A percentile compares a stretch with the other conserved stretches of the same genome.
phyloP scores from a whole-genome alignment of 768 basidiomycete species.

The Hericium alpestre region DNA sequence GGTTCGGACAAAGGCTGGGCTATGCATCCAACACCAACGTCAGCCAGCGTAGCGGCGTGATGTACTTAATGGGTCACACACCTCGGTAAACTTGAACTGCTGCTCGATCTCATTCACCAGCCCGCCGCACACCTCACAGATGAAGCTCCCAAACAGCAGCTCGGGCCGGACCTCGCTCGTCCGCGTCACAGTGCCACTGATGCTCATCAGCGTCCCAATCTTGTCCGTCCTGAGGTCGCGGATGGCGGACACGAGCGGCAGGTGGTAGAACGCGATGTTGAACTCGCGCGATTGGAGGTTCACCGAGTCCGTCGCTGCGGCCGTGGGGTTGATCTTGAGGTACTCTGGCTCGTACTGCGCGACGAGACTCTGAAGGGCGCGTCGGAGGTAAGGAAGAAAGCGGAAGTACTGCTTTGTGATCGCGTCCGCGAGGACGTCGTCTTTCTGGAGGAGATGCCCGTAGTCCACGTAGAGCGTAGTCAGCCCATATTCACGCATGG shows the following conservation, averaged over 20 bases:
- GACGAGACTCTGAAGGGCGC: conserved; percentile 83
- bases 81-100: conserved; percentile 99
- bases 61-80: conserved; percentile 18
- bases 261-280: conserved; percentile 87
- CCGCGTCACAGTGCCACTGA: conserved; percentile 93
- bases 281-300: conserved; percentile 91
- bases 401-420: conserved; percentile 94
- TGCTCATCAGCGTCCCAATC: conserved; percentile 89
- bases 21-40: conserved; percentile 20
- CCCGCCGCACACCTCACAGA: conserved; percentile 81
- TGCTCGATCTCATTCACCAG: conserved; percentile 91
- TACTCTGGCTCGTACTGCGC: conserved; percentile 87
- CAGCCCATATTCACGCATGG: conserved; percentile 89
- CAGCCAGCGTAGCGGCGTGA: neutral
- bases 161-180: conserved; percentile 97
- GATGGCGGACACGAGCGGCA: conserved; percentile 90
- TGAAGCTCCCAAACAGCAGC: conserved; percentile 84
- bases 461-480: conserved; percentile 97
- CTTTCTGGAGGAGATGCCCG: conserved; percentile 76
- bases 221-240: conserved; percentile 87
- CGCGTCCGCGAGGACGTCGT: conserved; percentile 89
- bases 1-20: conserved; percentile 92
- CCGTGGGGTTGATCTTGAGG: conserved; percentile 85
- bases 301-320: conserved; percentile 76
- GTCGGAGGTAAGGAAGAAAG: conserved; percentile 88